Evolutionary conservation across 257 asterid genomes (phyloP).

Genomic region (Scutellaria minor): DNA sequence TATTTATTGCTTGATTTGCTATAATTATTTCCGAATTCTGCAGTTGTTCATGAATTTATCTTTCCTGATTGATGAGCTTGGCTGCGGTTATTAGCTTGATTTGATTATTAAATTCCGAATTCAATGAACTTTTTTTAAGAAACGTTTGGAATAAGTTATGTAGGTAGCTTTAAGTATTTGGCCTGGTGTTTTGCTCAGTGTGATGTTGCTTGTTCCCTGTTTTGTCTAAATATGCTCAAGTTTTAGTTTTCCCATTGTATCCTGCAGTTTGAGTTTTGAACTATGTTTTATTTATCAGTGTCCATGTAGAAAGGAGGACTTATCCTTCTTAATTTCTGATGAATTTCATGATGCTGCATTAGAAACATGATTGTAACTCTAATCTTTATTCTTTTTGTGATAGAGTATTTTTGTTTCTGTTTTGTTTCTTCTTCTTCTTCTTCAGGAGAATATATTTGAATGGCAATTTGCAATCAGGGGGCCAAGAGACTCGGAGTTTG

Average conservation of each 20-base stretch:
- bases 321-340: neutral
- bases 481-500: constrained; percentile 78
- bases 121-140: neutral
- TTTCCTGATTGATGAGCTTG: constrained; percentile 17
- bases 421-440: neutral
- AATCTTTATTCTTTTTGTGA: neutral
- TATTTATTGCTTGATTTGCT: constrained; percentile 22
- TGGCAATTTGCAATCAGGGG: constrained; percentile 95
- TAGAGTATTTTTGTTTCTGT: neutral
- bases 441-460: constrained; percentile 83
- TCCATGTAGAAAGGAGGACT: neutral
- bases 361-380: constrained; percentile 15
- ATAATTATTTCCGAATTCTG: neutral
- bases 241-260: neutral
- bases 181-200: neutral
- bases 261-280: neutral
- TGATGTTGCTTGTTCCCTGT: neutral
- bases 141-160: neutral
- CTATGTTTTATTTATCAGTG: neutral
- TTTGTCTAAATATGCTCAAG: neutral
- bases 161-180: constrained; percentile 8
- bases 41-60: neutral
- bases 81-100: constrained; percentile 3
- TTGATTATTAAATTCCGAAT: neutral
- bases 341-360: neutral